Base-by-base conservation (phyloP, 305 asterid genomes). In the Stenogyne calaminthoides region DNA sequence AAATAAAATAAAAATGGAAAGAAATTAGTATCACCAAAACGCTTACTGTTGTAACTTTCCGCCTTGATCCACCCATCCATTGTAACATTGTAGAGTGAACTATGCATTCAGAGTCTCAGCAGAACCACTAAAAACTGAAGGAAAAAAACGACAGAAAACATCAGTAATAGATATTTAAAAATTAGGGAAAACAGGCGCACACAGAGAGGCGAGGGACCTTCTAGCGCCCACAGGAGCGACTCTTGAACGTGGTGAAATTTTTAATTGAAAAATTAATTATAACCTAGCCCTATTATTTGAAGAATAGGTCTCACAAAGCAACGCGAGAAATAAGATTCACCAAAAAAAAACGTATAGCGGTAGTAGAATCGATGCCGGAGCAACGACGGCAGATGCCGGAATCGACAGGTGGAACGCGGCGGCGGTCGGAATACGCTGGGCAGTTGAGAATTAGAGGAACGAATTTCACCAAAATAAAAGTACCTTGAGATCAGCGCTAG, bases 1-100 rank as follows among this genome's bases (percentile, higher is more conserved):
- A 32, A 19, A 32, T 65, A 40, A 19, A n/a, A n/a, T 46, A 7
- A 15, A 60, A 64, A 67, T 19, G 44, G 47, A 72, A 71, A 37
- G 49, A 49, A 65, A 58, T 29, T 32, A 65, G 65, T 19, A 6
- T 39, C 34, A 19, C 0, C 42, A 5, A 32, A 42, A 44, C 68
- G 84, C 97, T 89, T 81, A 94, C 97, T 22, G 93, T 72, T 19
- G 89, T 74, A 27, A 91, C 92, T 83, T 91, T 91, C 82, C 97
- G 84, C 84, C 97, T 85, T 20, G 98, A 86, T 83, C 98, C 98
- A 73, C 98, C 98, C 98, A 89, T 88, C 98, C 98, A 94, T 82
- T 94, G 98, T 79, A 94, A 81, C 98, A 94, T 94, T 42, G 71
- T 83, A 80, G 46, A 42, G 16, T 27, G 47, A 44, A 70, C 14